These are phyloP conservation scores for Fusarium ambrosium DNA, from an alignment of 2,329 filamentous ascomycete species.

Conservation along the genomic window DNA sequence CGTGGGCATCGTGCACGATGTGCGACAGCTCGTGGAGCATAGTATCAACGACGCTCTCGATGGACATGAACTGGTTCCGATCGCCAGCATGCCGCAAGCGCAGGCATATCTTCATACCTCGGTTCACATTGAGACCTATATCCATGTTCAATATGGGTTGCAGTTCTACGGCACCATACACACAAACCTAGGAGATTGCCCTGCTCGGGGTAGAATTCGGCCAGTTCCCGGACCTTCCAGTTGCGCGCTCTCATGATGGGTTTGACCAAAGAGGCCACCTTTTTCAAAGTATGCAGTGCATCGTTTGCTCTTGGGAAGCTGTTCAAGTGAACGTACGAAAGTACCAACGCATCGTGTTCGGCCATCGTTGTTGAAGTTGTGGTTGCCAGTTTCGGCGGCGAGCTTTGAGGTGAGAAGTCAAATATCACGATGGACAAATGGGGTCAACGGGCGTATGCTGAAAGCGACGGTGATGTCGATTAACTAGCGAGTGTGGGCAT, in stretches of 20 bases:
- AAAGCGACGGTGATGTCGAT: slow-evolving; percentile 16
- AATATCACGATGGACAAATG: slow-evolving; percentile 15
- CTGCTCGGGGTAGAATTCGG: slow-evolving; percentile 87
- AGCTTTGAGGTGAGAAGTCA: slow-evolving; percentile 10
- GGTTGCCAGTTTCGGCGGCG: neutral
- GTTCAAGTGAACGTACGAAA: slow-evolving; percentile 64
- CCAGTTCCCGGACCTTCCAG: slow-evolving; percentile 84
- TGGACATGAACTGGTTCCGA: slow-evolving; percentile 79
- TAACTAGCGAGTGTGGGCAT: neutral
- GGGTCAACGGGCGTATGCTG: slow-evolving; percentile 4
- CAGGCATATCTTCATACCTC: slow-evolving; percentile 83
- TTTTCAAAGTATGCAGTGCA: slow-evolving; percentile 75
- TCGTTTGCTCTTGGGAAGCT: slow-evolving; percentile 62
- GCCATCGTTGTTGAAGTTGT: slow-evolving; percentile 32
- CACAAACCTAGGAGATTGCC: slow-evolving; percentile 76
- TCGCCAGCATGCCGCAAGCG: slow-evolving; percentile 84
- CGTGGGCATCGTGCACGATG: slow-evolving; percentile 86
- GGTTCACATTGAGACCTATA: slow-evolving; percentile 80
- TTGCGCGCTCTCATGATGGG: slow-evolving; percentile 91
- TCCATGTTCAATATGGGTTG: neutral
- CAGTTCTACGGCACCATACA: neutral
- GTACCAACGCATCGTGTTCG: slow-evolving; percentile 58
- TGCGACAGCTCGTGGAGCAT: slow-evolving; percentile 97
- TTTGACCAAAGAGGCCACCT: slow-evolving; percentile 89
- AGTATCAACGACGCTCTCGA: slow-evolving; percentile 87